These are phyloP conservation scores for Teratosphaeria nubilosa DNA, from an alignment of 2,329 filamentous ascomycete species.

Conservation along the genomic window DNA sequence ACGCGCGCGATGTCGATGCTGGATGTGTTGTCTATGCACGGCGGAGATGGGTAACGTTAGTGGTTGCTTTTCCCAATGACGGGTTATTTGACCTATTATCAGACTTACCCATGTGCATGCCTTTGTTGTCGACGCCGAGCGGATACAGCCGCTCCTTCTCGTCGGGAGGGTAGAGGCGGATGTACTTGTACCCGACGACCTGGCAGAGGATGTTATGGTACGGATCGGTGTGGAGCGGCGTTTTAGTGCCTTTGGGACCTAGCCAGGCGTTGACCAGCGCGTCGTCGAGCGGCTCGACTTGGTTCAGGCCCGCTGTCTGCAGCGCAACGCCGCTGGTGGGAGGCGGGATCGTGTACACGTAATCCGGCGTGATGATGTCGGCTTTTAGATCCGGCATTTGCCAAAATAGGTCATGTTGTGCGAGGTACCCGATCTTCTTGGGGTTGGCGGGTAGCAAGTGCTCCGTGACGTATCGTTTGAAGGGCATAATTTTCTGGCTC, in stretches of 20 bases:
- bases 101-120: constrained; percentile 64
- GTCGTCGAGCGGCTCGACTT: constrained; percentile 29
- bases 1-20: constrained; percentile 51
- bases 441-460: constrained; percentile 42
- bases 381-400: constrained; percentile 68
- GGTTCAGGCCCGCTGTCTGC: constrained; percentile 12
- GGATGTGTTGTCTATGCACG: constrained; percentile 60
- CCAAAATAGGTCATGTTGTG: constrained; percentile 76
- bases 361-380: constrained; percentile 75
- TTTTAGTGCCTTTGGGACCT: constrained; percentile 77
- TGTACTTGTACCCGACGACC: constrained; percentile 81
- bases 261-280: constrained; percentile 87
- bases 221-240: constrained; percentile 84
- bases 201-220: constrained; percentile 90
- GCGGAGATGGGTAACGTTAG: neutral
- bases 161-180: constrained; percentile 71
- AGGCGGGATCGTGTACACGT: constrained; percentile 65
- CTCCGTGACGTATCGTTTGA: constrained; percentile 56
- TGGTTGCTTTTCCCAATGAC: too few species aligned
- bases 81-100: too few species aligned
- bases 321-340: constrained; percentile 23
- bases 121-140: constrained; percentile 49
- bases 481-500: constrained; percentile 71
- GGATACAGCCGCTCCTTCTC: constrained; percentile 52
- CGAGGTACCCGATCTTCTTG: constrained; percentile 61